Conservation (phyloP, 108 stramenopile species). For the Nannochloropsis granulata region DNA sequence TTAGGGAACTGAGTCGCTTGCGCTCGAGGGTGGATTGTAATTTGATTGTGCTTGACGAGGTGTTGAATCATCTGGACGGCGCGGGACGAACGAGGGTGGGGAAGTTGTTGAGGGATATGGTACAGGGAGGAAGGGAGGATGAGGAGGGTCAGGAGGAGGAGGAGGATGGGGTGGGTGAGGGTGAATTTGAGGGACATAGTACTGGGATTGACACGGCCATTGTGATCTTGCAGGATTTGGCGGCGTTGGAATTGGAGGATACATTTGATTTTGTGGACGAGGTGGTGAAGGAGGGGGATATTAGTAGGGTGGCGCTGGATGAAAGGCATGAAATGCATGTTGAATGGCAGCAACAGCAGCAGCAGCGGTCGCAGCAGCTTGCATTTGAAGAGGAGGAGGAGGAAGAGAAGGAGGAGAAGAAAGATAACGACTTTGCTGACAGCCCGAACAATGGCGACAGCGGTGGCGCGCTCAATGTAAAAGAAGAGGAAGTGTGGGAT, state of each 20-base stretch:
- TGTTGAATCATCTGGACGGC: constrained; percentile 24
- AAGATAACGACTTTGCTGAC: background rate
- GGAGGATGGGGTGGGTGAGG: background rate
- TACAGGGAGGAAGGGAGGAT: constrained; percentile 1
- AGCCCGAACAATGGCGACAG: background rate
- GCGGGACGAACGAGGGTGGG: constrained; percentile 12
- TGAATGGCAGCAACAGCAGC: background rate
- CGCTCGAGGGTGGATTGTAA: constrained; percentile 30
- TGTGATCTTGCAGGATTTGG: constrained; percentile 20
- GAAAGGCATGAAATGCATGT: background rate
- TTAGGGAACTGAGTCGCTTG: constrained; percentile 25
- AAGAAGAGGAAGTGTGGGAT: background rate
- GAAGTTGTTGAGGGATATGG: constrained; percentile 17
- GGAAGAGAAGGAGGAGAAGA: background rate
- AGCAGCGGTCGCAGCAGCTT: background rate
- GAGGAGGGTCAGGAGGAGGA: constrained; percentile 2
- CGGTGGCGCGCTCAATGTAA: background rate
- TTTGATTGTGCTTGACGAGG: constrained; percentile 34
- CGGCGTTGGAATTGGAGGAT: constrained; percentile 31
- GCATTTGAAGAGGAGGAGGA: background rate
- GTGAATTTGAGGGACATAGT: constrained; percentile 4
- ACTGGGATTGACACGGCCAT: background rate
- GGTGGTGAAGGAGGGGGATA: constrained; percentile 25
- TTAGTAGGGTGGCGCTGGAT: constrained; percentile 8
- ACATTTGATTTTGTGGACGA: constrained; percentile 34